Base-by-base conservation (phyloP, 2,329 filamentous ascomycete genomes). In the Graphium sp. region DNA sequence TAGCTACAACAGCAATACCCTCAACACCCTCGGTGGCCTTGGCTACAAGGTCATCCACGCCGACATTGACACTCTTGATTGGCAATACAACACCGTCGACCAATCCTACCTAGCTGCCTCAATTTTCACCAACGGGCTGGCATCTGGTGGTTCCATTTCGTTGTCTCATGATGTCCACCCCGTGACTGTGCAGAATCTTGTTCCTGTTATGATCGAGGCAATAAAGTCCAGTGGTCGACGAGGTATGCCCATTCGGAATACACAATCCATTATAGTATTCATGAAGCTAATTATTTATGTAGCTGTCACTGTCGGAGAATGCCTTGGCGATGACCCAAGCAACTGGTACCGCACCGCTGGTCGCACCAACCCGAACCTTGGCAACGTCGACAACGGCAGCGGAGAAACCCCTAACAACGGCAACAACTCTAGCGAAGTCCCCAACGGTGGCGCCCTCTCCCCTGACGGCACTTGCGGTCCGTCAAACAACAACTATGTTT, bases 51-150 rank as follows among this genome's bases (percentile, higher is more conserved):
- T 68, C 35, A 52, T 62, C 32, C 65, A 62, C 40, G 66, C 62
- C 37, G 61, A 69, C 39, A 44, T 73, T 8, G 67, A 74, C 41
- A 73, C 68, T 10, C 62, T 70, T 35, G 69, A 74, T 45, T 73
- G 66, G 41, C 50, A 64, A 38, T 59, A 68, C 37, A 52, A 58
- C 31, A 48, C 48, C 8, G 53, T 62, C 3, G 45, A 57, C 23
- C 53, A 57, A 35, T 67, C 71, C 36, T 48, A 56, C 34, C 42
- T 49, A 15, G 57, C 56, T 30, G 56, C 66, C 36, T 40, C 48
- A 8, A 42, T 40, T 4, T 55, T 47, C 32, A n/a, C n/a, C n/a
- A n/a, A n/a, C n/a, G n/a, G n/a, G n/a, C n/a, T n/a, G n/a, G n/a
- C n/a, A n/a, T 29, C 42, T 3, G 44, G 41, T 9, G 39, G 54